phyloP scores from a whole-genome alignment of 768 basidiomycete species.

The Cystobasidium ongulense region DNA sequence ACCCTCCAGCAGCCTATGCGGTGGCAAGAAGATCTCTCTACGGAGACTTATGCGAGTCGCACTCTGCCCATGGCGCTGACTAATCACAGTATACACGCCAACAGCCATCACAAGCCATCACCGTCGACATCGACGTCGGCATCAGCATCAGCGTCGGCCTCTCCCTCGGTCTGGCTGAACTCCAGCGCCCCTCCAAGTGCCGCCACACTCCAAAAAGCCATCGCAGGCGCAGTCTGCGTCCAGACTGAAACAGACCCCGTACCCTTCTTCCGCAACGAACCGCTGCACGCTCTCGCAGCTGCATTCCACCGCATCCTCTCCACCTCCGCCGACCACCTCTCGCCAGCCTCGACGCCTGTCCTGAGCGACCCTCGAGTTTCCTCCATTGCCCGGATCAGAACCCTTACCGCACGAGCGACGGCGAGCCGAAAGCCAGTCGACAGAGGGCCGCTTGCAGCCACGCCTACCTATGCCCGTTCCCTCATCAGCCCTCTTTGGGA shows the following conservation, averaged over 20 bases:
- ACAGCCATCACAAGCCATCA: too few relatives aligned
- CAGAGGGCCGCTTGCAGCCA: background rate
- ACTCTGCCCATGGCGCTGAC: too few relatives aligned
- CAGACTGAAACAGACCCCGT: background rate
- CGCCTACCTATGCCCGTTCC: slow-evolving; percentile 17
- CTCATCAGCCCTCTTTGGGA: slow-evolving; percentile 24
- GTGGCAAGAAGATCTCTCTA: too few relatives aligned
- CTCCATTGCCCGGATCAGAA: background rate
- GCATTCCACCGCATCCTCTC: background rate
- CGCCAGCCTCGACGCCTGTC: background rate
- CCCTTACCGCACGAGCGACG: slow-evolving; percentile 8
- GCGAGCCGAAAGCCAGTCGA: background rate
- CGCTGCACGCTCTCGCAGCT: background rate
- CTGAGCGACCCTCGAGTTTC: slow-evolving; percentile 5
- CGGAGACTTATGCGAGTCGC: too few relatives aligned
- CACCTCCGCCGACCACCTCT: background rate
- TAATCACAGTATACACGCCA: too few relatives aligned
- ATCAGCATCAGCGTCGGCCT: background rate
- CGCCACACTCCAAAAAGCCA: background rate
- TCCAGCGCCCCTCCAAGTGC: background rate
- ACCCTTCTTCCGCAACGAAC: background rate
- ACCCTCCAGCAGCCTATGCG: background rate
- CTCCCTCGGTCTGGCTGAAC: background rate
- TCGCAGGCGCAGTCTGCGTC: background rate
- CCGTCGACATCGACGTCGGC: too few relatives aligned